A percentile compares a stretch with the other conserved stretches of the same genome.
phyloP scores from a whole-genome alignment of 129 eudicot species.

The Silybum marianum region DNA sequence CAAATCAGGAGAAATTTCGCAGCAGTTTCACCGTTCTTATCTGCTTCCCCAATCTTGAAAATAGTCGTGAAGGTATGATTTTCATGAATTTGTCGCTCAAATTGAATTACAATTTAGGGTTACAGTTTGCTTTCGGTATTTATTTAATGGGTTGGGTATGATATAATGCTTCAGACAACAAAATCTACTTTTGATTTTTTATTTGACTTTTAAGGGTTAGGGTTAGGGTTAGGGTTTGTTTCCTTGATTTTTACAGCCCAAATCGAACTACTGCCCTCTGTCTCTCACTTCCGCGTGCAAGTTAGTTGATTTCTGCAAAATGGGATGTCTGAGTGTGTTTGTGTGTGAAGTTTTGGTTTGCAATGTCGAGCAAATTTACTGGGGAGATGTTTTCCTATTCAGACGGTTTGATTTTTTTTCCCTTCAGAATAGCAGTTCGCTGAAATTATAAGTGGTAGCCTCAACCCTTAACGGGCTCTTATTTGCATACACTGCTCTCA shows the following conservation, averaged over 20 bases:
- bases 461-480: no score
- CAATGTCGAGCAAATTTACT: not conserved
- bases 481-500: no score
- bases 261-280: no score
- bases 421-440: no score
- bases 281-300: not conserved
- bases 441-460: no score
- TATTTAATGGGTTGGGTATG: not conserved
- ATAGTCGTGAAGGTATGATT: constrained; percentile 20
- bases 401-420: no score
- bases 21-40: not conserved
- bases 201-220: not conserved
- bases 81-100: not conserved
- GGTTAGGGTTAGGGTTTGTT: not conserved
- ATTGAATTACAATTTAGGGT: constrained; percentile 16
- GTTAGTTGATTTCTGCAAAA: not conserved
- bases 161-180: not conserved
- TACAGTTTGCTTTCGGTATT: constrained; percentile 17
- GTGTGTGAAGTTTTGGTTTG: not conserved
- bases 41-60: not conserved
- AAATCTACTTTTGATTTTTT: not conserved
- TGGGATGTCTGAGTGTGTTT: not conserved
- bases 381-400: no score
- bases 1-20: not conserved
- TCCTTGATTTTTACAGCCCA: not conserved